Conservation (phyloP, 805 yeast species). For the Komagataella populi region DNA sequence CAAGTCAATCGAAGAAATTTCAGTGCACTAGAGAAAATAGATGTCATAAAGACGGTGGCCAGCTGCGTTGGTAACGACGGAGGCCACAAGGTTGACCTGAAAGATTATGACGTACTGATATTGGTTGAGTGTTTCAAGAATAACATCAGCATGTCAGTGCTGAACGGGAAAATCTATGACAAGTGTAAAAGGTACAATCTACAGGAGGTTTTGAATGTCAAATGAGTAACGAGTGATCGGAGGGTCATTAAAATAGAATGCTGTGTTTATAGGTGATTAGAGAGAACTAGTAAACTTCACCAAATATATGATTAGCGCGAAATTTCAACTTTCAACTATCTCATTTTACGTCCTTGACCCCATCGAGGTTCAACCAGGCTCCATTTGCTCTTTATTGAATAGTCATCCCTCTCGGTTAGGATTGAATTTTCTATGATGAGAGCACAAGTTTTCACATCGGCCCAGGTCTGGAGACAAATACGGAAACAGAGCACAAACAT, state of each 20-base stretch:
- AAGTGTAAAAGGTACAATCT: slow-evolving; percentile 59
- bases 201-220: slow-evolving; percentile 47
- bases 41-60: slow-evolving; percentile 64
- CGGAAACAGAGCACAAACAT: background rate
- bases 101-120: slow-evolving; percentile 63
- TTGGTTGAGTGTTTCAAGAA: slow-evolving; percentile 82
- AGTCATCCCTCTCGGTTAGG: background rate
- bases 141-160: slow-evolving; percentile 79
- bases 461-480: background rate
- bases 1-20: slow-evolving; percentile 72
- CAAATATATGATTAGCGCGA: background rate
- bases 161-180: slow-evolving; percentile 38
- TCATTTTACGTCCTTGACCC: background rate
- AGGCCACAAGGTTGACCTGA: slow-evolving; percentile 71
- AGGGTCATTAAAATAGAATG: background rate
- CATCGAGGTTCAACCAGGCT: background rate
- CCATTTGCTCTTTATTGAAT: background rate
- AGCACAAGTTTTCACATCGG: background rate
- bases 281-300: background rate
- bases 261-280: background rate
- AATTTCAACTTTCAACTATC: too few relatives aligned
- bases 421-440: background rate
- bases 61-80: slow-evolving; percentile 53
- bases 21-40: slow-evolving; percentile 54
- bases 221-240: background rate